Conservation (phyloP, 163 green algal species). For the Coccomyxa subellipsoidea region DNA sequence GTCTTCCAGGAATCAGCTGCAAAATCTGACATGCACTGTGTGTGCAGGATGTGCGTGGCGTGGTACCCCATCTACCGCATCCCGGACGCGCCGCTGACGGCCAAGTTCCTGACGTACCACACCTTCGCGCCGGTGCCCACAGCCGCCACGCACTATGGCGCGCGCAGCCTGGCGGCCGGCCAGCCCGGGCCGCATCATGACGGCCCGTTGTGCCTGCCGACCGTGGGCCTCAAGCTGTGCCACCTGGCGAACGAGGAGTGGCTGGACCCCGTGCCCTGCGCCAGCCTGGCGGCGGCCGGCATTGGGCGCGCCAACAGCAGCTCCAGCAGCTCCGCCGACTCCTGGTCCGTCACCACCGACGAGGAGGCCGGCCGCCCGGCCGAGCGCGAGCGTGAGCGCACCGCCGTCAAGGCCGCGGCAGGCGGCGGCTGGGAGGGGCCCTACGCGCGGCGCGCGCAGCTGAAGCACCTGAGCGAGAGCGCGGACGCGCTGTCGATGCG, state of each 20-base stretch:
- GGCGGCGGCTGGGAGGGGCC: neutral
- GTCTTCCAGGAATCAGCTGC: no score
- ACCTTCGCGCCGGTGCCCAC: slow-evolving; percentile 44
- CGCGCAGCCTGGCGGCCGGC: neutral
- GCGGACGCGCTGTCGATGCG: neutral
- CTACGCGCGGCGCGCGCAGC: neutral
- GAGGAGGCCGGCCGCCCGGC: neutral
- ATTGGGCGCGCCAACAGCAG: neutral
- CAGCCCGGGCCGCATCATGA: neutral
- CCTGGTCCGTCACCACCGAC: neutral
- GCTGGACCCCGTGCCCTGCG: neutral
- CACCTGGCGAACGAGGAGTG: neutral
- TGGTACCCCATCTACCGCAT: slow-evolving; percentile 91
- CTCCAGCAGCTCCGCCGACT: neutral
- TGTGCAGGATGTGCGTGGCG: slow-evolving; percentile 49
- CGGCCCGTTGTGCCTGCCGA: slow-evolving; percentile 12
- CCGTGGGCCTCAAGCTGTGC: neutral
- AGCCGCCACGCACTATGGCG: slow-evolving; percentile 4
- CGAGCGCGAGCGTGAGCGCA: neutral
- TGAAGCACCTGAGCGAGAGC: neutral
- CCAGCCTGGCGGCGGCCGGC: neutral
- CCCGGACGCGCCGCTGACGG: slow-evolving; percentile 77
- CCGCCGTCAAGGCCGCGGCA: neutral
- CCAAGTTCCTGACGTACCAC: slow-evolving; percentile 89
- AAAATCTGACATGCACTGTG: neutral